A percentile compares a stretch with the other conserved stretches of the same genome.
phyloP scores from a whole-genome alignment of 306 rosid genomes.

The Ammopiptanthus mongolicus region DNA sequence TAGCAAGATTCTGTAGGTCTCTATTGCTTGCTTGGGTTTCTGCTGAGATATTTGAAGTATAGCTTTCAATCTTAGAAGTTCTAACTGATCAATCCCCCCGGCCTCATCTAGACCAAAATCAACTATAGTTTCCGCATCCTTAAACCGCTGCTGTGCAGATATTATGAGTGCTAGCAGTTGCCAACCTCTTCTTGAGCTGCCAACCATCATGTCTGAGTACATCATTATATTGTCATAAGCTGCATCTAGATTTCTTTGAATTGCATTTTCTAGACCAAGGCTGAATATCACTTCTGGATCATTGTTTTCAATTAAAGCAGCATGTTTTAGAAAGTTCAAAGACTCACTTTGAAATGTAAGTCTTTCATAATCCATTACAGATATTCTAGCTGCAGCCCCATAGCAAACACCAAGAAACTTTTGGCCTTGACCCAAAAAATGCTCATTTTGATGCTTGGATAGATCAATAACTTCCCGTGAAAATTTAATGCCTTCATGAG shows the following conservation, averaged over 20 bases:
- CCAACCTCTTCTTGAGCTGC: slow-evolving; percentile 68
- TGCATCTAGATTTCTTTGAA: slow-evolving; percentile 68
- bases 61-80: slow-evolving; percentile 78
- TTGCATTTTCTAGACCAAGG: slow-evolving; percentile 74
- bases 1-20: slow-evolving; percentile 80
- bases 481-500: slow-evolving; percentile 55
- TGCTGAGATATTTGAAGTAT: slow-evolving; percentile 72
- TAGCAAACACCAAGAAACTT: slow-evolving; percentile 73
- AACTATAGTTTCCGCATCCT: slow-evolving; percentile 71
- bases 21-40: slow-evolving; percentile 88
- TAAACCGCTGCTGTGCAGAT: slow-evolving; percentile 74
- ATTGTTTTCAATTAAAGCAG: slow-evolving; percentile 34
- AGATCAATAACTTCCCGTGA: slow-evolving; percentile 40
- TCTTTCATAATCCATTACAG: slow-evolving; percentile 77
- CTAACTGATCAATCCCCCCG: slow-evolving; percentile 61
- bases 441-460: slow-evolving; percentile 47
- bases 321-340: slow-evolving; percentile 48
- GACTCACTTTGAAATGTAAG: slow-evolving; percentile 53
- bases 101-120: slow-evolving; percentile 83
- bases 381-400: slow-evolving; percentile 68
- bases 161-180: slow-evolving; percentile 63
- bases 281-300: slow-evolving; percentile 56
- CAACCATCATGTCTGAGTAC: slow-evolving; percentile 58
- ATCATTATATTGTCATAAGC: slow-evolving; percentile 58
- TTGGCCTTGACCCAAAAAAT: slow-evolving; percentile 51